Evolutionary conservation across 2,329 filamentous ascomycete species (phyloP).

Genomic region (Penicillium decumbens): DNA sequence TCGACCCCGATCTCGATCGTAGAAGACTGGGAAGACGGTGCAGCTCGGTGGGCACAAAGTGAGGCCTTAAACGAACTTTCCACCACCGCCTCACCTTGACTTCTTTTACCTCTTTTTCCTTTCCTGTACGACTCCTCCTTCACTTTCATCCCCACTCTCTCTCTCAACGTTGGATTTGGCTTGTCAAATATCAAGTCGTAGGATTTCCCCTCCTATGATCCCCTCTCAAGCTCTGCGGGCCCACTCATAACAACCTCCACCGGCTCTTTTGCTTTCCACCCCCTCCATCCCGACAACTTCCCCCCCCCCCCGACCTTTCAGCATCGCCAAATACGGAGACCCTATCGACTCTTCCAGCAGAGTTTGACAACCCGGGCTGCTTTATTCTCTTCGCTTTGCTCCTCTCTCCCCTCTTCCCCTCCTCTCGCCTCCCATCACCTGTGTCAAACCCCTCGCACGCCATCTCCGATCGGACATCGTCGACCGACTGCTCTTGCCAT

Average conservation of each 20-base stretch:
- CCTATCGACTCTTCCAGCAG: slow-evolving; percentile 3
- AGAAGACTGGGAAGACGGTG: not conserved
- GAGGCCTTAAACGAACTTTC: slow-evolving; percentile 10
- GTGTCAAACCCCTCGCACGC: slow-evolving; percentile 16
- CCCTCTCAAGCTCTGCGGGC: slow-evolving; percentile 23
- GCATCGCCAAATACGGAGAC: slow-evolving; percentile 11
- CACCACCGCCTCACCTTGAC: slow-evolving; percentile 21
- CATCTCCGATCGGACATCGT: slow-evolving; percentile 12
- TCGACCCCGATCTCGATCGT: not conserved
- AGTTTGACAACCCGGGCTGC: slow-evolving; percentile 16
- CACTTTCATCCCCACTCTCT: not conserved
- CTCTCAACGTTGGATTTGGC: not conserved
- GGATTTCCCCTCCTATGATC: slow-evolving; percentile 16
- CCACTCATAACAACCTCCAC: slow-evolving; percentile 22
- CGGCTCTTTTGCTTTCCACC: slow-evolving; percentile 14
- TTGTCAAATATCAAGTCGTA: not conserved
- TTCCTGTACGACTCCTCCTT: slow-evolving; percentile 4
- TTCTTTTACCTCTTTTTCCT: slow-evolving; percentile 12
- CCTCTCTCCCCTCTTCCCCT: slow-evolving; percentile 8
- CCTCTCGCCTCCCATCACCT: slow-evolving; percentile 16
- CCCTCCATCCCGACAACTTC: slow-evolving; percentile 4
- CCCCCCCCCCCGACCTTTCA: not conserved
- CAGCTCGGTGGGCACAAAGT: not conserved
- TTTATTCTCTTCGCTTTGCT: slow-evolving; percentile 11
- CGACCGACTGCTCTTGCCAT: slow-evolving; percentile 10